Base-by-base conservation (phyloP, 495 filamentous ascomycete species). In the Corynascus novoguineensis region DNA sequence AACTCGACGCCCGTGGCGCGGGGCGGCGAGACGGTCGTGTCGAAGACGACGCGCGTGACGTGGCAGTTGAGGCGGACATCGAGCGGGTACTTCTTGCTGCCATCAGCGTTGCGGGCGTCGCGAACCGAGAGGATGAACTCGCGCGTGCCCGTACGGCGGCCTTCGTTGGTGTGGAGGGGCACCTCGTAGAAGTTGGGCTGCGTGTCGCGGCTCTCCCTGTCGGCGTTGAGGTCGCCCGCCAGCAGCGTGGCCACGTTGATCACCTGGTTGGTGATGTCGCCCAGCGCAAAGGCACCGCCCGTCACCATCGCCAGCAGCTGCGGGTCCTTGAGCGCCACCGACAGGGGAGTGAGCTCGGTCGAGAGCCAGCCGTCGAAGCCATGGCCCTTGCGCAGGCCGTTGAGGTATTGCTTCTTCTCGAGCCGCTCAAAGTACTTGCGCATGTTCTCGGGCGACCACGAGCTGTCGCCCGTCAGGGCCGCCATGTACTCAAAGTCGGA, bases 1-100 rank as follows among this genome's bases (percentile, higher is more conserved):
- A 81, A 88, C 42, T 84, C 78, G 35, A 89, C 77, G 34, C 85
- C 86, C 0, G 72, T 81, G 10, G 86, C 85, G 11, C 68, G 70
- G 0, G 83, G 81, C 10, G 70, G 70, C 5, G 47, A 47, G 4
- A 62, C 68, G 8, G 68, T 59, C 14, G 45, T 61, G 57, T 81
- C 73, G 56, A 87, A 86, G 21, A 62, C 59, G 37, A 88, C 69
- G 59, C 79, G 81, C 10, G 85, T 87, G 15, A 79, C 86, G 49
- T 83, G 73, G 44, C 75, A 79, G 64, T 86, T 79, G 1, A 80
- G 73, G 19, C 75, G 72, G n/a, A 88, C 72, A 22, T 83, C 79
- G 0, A 87, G 73, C 0, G 72, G 75, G 59, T 86, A 85, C 59
- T 76, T 79, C 64, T 77, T 74, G 12, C 66, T 69, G 31, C 81